phyloP scores from a whole-genome alignment of 352 stramenopile genomes.

The Peronospora farinosa region DNA sequence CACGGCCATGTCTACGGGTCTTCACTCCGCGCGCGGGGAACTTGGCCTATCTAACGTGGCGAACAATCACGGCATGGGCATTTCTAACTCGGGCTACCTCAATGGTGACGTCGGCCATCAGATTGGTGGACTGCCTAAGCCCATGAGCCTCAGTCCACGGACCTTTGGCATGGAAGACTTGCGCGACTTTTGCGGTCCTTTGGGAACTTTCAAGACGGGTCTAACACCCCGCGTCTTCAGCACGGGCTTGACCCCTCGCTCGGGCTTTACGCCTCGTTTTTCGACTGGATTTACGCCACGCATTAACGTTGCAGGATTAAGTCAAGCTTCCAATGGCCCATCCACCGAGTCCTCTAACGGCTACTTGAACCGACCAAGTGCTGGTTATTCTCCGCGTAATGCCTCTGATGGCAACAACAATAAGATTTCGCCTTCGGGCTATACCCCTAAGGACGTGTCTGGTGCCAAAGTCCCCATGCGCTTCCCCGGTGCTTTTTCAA shows the following conservation, averaged over 20 bases:
- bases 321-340: constrained; percentile 28
- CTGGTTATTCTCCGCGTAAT: constrained; percentile 52
- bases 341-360: constrained; percentile 40
- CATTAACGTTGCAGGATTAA: constrained; percentile 50
- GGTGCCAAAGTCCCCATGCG: constrained; percentile 71
- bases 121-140: constrained; percentile 44
- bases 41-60: constrained; percentile 52
- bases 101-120: constrained; percentile 30
- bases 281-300: constrained; percentile 72
- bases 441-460: constrained; percentile 71
- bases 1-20: constrained; percentile 54
- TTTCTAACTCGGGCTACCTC: constrained; percentile 29
- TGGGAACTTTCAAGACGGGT: constrained; percentile 79
- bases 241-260: constrained; percentile 71
- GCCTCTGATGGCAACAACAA: constrained; percentile 35
- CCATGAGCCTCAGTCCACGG: constrained; percentile 66
- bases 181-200: constrained; percentile 71
- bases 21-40: constrained; percentile 68
- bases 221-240: constrained; percentile 76
- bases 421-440: constrained; percentile 76
- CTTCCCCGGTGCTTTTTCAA: constrained; percentile 52
- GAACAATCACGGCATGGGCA: constrained; percentile 32
- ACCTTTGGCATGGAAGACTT: constrained; percentile 84
- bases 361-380: constrained; percentile 33
- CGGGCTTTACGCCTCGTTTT: constrained; percentile 76